Conservation (phyloP, 805 yeast genomes). For the Saccharomycopsis selenospora region DNA sequence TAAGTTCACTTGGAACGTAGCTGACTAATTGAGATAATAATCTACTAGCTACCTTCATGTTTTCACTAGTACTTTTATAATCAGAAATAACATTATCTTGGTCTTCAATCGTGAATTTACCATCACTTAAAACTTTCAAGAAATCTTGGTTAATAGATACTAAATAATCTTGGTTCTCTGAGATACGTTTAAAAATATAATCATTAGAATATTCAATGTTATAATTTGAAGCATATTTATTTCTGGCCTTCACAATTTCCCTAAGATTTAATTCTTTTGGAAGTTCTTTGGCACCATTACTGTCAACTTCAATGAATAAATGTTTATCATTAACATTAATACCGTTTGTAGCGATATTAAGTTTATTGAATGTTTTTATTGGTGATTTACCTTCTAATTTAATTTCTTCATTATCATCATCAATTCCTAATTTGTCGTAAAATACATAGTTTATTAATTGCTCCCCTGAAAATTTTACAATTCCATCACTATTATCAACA, state of each 20-base stretch:
- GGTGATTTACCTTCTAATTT: background rate
- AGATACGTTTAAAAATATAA: no score
- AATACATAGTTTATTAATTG: conserved; percentile 9
- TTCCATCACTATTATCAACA: background rate
- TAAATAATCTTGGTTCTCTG: no score
- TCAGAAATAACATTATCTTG: no score
- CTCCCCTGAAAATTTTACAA: background rate
- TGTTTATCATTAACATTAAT: background rate
- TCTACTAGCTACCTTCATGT: no score
- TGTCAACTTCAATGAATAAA: background rate
- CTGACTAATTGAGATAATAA: no score
- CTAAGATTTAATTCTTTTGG: background rate
- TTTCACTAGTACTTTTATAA: no score
- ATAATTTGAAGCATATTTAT: background rate
- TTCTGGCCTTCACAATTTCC: background rate
- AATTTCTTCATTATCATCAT: conserved; percentile 6
- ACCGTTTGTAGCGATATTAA: background rate
- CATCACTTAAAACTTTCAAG: background rate
- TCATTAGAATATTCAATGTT: no score
- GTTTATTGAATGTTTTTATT: no score
- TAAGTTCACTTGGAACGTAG: no score
- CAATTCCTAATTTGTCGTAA: conserved; percentile 16
- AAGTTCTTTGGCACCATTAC: background rate
- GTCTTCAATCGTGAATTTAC: background rate
- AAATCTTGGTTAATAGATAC: background rate